Evolutionary conservation across 2,329 filamentous ascomycete species (phyloP).

Genomic region (Aquanectria penicillioides): DNA sequence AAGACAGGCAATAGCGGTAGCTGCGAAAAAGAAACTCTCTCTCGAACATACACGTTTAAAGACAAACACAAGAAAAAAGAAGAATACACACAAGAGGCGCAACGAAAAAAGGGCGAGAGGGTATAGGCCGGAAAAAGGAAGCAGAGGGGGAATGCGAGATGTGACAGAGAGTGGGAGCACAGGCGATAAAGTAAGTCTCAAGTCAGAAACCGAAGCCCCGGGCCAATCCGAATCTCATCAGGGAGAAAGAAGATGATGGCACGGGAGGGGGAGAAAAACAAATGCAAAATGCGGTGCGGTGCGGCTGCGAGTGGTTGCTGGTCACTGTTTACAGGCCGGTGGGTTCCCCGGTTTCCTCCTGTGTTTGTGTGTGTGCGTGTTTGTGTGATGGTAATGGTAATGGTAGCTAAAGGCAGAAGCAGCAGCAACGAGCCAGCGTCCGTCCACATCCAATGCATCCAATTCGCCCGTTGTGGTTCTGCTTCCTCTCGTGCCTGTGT

Average conservation of each 20-base stretch:
- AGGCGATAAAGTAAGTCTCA: too few species aligned
- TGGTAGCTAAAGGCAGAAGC: too few species aligned
- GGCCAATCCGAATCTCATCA: conserved; percentile 10
- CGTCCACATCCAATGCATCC: neutral
- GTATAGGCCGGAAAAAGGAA: neutral
- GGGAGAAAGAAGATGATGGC: too few species aligned
- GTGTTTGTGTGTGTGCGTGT: neutral
- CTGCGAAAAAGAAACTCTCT: too few species aligned
- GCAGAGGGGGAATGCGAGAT: neutral
- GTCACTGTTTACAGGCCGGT: conserved; percentile 14
- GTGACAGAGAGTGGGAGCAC: neutral
- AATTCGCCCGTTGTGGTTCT: too few species aligned
- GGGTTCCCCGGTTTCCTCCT: neutral
- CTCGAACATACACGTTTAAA: neutral
- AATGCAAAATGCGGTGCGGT: neutral
- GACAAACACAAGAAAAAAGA: neutral
- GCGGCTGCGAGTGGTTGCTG: conserved; percentile 6
- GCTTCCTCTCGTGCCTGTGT: conserved; percentile 1
- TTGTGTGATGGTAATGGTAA: neutral
- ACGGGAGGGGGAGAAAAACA: conserved; percentile 6
- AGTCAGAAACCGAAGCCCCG: neutral
- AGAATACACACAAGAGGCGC: neutral
- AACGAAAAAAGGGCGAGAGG: neutral
- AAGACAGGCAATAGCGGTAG: too few species aligned
- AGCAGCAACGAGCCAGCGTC: too few species aligned